A percentile compares a stretch with the other conserved stretches of the same genome.
These are phyloP conservation scores for Saccharomycopsis sp. DNA, from an alignment of 805 yeast genomes.

Conservation along the genomic window DNA sequence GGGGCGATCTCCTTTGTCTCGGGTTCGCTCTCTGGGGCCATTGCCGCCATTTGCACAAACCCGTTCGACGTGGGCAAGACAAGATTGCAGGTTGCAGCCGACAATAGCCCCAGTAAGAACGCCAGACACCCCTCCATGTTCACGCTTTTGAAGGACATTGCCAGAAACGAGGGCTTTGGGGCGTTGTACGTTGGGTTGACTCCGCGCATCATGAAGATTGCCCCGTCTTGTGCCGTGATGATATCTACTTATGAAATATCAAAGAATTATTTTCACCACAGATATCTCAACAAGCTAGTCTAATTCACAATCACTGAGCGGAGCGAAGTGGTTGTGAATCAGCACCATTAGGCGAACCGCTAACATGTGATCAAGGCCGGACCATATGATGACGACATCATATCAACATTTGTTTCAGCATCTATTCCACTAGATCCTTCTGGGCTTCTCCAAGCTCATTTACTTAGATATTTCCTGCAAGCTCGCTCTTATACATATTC, in stretches of 20 bases:
- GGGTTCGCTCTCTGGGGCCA: conserved; percentile 75
- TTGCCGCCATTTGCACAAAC: conserved; percentile 82
- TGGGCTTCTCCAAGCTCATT: no score
- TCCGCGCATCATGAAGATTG: conserved; percentile 84
- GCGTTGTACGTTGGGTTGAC: conserved; percentile 82
- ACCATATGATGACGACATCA: no score
- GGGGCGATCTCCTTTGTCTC: conserved; percentile 62
- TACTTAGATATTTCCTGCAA: no score
- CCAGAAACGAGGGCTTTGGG: conserved; percentile 61
- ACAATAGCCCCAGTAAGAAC: conserved; percentile 22
- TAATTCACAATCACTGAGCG: no score
- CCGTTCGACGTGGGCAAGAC: conserved; percentile 98
- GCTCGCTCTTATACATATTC: no score
- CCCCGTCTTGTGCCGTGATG: conserved; percentile 98
- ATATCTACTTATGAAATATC: conserved; percentile 89
- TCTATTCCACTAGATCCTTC: no score
- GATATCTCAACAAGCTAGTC: conserved; percentile 3
- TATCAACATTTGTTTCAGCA: no score
- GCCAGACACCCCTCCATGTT: conserved; percentile 48
- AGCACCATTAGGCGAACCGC: no score
- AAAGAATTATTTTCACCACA: conserved; percentile 42
- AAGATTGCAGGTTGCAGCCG: conserved; percentile 62
- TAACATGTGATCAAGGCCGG: no score
- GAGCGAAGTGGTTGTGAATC: no score
- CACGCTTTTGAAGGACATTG: conserved; percentile 52